Evolutionary conservation across 768 basidiomycete genomes (phyloP).

Genomic region (Daedaleopsis sinensis): DNA sequence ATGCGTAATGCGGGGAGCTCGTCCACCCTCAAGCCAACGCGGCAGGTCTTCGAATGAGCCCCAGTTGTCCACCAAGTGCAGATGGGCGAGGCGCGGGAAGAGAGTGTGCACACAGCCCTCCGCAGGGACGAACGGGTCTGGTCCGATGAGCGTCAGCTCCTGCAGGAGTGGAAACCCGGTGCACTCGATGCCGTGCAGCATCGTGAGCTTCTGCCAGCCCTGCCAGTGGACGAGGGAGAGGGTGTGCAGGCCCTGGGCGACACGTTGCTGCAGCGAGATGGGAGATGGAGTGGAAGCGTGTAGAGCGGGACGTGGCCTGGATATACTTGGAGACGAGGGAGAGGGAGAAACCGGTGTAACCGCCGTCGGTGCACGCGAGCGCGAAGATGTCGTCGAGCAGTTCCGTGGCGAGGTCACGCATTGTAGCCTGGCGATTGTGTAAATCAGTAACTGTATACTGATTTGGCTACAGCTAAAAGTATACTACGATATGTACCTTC

Average conservation of each 20-base stretch:
- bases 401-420: background rate
- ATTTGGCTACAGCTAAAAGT: too few species aligned
- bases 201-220: background rate
- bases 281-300: background rate
- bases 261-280: background rate
- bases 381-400: background rate
- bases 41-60: background rate
- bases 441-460: too few species aligned
- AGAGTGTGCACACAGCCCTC: background rate
- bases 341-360: background rate
- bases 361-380: background rate
- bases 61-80: background rate
- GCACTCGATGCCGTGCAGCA: background rate
- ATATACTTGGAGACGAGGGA: background rate
- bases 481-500: too few species aligned
- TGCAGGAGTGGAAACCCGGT: background rate
- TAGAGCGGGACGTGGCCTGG: background rate
- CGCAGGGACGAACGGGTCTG: background rate
- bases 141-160: background rate
- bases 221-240: background rate
- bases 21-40: background rate
- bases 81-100: background rate
- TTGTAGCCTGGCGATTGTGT: background rate
- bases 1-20: background rate
- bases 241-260: background rate